A percentile compares a stretch with the other conserved stretches of the same genome.
phyloP scores from a whole-genome alignment of 1,139 yeast species.

The Taphrina communis region DNA sequence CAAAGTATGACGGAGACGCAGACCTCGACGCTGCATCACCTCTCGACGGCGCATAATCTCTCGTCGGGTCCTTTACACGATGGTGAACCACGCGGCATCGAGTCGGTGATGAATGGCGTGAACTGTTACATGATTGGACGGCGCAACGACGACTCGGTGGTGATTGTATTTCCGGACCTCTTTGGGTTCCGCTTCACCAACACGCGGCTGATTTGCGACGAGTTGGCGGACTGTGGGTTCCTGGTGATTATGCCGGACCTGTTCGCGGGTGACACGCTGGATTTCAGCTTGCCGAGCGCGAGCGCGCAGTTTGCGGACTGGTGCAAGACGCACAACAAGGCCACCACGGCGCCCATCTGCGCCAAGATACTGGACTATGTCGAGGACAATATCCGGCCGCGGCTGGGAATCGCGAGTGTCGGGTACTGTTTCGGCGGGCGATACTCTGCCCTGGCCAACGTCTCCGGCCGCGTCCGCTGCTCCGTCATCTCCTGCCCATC shows the following conservation, averaged over 20 bases:
- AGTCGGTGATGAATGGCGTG: conserved; percentile 38
- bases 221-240: conserved; percentile 43
- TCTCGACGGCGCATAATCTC: conserved; percentile 34
- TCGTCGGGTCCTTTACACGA: conserved; percentile 42
- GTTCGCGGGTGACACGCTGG: conserved; percentile 42
- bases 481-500: conserved; percentile 39
- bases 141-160: conserved; percentile 39
- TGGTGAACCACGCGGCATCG: conserved; percentile 44
- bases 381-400: conserved; percentile 45
- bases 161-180: conserved; percentile 43
- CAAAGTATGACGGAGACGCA: conserved; percentile 31
- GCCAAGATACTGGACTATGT: conserved; percentile 42
- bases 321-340: conserved; percentile 44
- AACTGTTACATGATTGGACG: conserved; percentile 42
- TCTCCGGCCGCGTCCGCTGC: conserved; percentile 39
- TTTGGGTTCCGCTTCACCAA: conserved; percentile 44
- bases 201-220: conserved; percentile 45
- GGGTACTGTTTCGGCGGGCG: conserved; percentile 47
- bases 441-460: conserved; percentile 45
- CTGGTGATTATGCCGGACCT: conserved; percentile 44
- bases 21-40: conserved; percentile 25
- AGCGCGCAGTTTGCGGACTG: conserved; percentile 40
- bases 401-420: conserved; percentile 43
- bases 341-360: conserved; percentile 44
- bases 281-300: conserved; percentile 29